A percentile compares a stretch with the other conserved stretches of the same genome.
phyloP scores from a whole-genome alignment of 768 basidiomycete genomes.

The Austroboletus eburneus region DNA sequence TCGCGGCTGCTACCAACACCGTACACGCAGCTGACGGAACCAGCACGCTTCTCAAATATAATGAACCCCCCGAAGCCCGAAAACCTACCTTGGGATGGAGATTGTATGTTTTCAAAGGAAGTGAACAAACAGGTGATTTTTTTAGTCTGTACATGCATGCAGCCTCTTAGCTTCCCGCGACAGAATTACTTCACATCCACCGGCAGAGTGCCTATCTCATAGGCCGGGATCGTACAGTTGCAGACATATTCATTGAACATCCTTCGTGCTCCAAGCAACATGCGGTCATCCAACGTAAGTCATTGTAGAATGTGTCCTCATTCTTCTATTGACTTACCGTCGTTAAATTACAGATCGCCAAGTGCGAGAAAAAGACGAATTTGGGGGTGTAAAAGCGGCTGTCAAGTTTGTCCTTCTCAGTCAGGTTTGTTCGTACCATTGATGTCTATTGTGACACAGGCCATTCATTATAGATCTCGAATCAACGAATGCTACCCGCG shows the following conservation, averaged over 20 bases:
- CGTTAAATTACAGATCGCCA: conserved; percentile 57
- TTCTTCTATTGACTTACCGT: conserved; percentile 1
- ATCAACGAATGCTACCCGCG: conserved; percentile 93
- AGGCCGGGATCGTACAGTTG: conserved; percentile 83
- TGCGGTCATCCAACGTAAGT: conserved; percentile 88
- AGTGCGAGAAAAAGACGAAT: conserved; percentile 83
- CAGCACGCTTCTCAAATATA: conserved; percentile 88
- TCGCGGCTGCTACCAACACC: conserved; percentile 96
- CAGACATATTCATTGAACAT: conserved; percentile 87
- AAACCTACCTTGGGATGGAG: conserved; percentile 90
- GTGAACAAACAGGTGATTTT: conserved; percentile 81
- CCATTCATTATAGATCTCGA: conserved; percentile 98
- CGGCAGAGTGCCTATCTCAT: conserved; percentile 93
- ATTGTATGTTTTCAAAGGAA: conserved; percentile 95
- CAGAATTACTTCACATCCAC: conserved; percentile 90
- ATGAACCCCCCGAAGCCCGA: conserved; percentile 96
- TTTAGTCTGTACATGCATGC: not conserved
- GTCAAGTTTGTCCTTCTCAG: conserved; percentile 64
- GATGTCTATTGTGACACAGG: conserved; percentile 42
- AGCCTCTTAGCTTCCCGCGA: not conserved
- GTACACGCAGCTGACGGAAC: conserved; percentile 72
- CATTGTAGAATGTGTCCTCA: not conserved
- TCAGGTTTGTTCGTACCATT: conserved; percentile 4
- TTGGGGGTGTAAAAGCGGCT: conserved; percentile 67
- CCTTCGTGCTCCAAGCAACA: conserved; percentile 99